phyloP scores from a whole-genome alignment of 106 monocot species.

The Agapanthus africanus region DNA sequence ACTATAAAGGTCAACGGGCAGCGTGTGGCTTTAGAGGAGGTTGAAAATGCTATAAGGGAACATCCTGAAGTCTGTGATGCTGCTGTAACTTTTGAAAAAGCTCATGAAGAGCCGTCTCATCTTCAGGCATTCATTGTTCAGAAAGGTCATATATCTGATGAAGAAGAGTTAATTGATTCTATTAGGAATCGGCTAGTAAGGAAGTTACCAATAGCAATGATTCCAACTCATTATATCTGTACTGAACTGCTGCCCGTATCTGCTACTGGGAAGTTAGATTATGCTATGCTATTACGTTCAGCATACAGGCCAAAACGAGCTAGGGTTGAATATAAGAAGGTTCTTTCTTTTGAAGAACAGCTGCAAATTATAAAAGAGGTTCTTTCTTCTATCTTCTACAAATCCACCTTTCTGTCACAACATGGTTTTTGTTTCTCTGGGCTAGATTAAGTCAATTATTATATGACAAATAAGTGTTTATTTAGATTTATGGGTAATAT shows the following conservation, averaged over 20 bases:
- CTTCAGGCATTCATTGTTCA: constrained; percentile 54
- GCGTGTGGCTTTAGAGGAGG: constrained; percentile 68
- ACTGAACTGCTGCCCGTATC: constrained; percentile 39
- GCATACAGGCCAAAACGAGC: neutral
- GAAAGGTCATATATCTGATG: constrained; percentile 2
- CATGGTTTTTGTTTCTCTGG: neutral
- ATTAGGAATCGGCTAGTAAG: constrained; percentile 56
- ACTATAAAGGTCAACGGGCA: constrained; percentile 80
- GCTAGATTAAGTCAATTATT: neutral
- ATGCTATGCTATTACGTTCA: constrained; percentile 41
- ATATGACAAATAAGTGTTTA: neutral
- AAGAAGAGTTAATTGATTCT: constrained; percentile 29
- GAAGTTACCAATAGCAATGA: constrained; percentile 62
- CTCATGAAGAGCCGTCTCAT: constrained; percentile 12
- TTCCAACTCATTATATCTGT: constrained; percentile 45
- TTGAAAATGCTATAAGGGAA: constrained; percentile 56
- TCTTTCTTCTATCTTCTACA: neutral
- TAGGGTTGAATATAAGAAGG: constrained; percentile 10
- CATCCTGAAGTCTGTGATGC: constrained; percentile 69
- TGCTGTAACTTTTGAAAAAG: constrained; percentile 44
- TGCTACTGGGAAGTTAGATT: constrained; percentile 78
- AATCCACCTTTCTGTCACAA: neutral
- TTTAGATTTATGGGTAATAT: neutral
- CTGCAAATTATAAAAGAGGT: constrained; percentile 75
- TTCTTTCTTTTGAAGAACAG: constrained; percentile 13